These are phyloP conservation scores for Cadophora sp. DNA, from an alignment of 2,329 filamentous ascomycete genomes.

Conservation along the genomic window DNA sequence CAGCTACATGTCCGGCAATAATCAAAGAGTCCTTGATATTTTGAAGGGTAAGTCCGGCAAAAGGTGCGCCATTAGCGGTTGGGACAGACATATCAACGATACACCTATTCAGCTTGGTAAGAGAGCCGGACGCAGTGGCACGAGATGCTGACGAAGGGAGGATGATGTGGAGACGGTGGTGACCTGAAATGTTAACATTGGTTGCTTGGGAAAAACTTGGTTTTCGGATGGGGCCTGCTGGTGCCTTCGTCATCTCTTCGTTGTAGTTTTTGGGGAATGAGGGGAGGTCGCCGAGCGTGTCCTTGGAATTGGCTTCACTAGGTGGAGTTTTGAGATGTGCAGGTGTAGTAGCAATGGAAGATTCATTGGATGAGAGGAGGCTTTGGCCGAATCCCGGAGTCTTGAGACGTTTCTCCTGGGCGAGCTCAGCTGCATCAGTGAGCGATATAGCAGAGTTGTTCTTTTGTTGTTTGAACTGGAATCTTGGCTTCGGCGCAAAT, in stretches of 20 bases:
- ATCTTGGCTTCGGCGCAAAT: slow-evolving; percentile 78
- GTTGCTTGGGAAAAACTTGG: slow-evolving; percentile 68
- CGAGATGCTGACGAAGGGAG: slow-evolving; percentile 74
- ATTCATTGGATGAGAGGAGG: slow-evolving; percentile 46
- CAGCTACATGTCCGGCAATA: slow-evolving; percentile 78
- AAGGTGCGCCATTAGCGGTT: slow-evolving; percentile 64
- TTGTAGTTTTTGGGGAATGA: slow-evolving; percentile 60
- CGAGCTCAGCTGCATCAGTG: slow-evolving; percentile 60
- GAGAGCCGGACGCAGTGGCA: slow-evolving; percentile 75
- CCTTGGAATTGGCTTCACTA: slow-evolving; percentile 41
- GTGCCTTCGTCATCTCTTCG: slow-evolving; percentile 54
- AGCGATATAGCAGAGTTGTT: slow-evolving; percentile 61
- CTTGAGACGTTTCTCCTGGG: slow-evolving; percentile 53
- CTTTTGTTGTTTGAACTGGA: slow-evolving; percentile 77
- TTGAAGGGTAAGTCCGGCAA: slow-evolving; percentile 74
- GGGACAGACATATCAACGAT: slow-evolving; percentile 82
- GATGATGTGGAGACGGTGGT: slow-evolving; percentile 75
- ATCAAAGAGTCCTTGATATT: slow-evolving; percentile 75
- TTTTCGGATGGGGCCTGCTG: slow-evolving; percentile 54
- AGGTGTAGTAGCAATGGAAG: slow-evolving; percentile 50
- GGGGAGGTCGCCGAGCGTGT: slow-evolving; percentile 49
- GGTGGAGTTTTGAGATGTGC: slow-evolving; percentile 37
- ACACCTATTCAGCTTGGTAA: slow-evolving; percentile 73
- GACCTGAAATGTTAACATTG: slow-evolving; percentile 70
- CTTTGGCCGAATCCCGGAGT: slow-evolving; percentile 43